A percentile compares a stretch with the other conserved stretches of the same genome.
phyloP scores from a whole-genome alignment of 192 early-diverging fungal genomes.

The Gonapodya sp. region DNA sequence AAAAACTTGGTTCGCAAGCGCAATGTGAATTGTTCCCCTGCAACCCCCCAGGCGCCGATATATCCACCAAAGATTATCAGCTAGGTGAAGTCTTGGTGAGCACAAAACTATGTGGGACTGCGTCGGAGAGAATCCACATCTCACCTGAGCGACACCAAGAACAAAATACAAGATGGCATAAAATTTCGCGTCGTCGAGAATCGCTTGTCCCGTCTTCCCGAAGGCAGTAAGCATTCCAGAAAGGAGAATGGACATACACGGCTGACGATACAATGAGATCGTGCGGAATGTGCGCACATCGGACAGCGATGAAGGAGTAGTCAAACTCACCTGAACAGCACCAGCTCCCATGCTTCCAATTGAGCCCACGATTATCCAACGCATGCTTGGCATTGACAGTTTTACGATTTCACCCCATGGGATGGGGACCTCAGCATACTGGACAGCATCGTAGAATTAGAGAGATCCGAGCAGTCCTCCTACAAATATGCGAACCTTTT shows the following conservation, averaged over 20 bases:
- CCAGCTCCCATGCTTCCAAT: constrained; percentile 17
- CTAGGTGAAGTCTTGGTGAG: neutral
- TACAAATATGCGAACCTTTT: no score
- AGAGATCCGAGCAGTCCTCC: no score
- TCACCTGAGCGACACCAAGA: constrained; percentile 36
- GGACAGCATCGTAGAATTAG: no score
- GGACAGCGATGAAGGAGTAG: no score
- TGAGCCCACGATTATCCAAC: constrained; percentile 37
- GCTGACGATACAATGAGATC: no score
- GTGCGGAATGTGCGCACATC: no score
- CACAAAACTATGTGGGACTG: no score
- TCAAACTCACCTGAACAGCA: no score
- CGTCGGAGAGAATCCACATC: neutral
- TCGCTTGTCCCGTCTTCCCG: neutral
- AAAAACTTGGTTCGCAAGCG: neutral
- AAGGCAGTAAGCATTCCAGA: neutral
- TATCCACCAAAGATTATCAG: neutral
- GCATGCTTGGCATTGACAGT: constrained; percentile 30
- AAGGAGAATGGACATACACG: neutral
- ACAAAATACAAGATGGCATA: constrained; percentile 50
- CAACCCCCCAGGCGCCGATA: neutral
- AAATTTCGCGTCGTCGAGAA: constrained; percentile 27
- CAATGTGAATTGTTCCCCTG: neutral
- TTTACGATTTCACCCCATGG: constrained; percentile 21
- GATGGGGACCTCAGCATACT: constrained; percentile 10